Evolutionary conservation across 1,284 basidiomycete genomes (phyloP), one percentile per base, ranked within the genome.

Genomic region (Moesziomyces sp.): DNA sequence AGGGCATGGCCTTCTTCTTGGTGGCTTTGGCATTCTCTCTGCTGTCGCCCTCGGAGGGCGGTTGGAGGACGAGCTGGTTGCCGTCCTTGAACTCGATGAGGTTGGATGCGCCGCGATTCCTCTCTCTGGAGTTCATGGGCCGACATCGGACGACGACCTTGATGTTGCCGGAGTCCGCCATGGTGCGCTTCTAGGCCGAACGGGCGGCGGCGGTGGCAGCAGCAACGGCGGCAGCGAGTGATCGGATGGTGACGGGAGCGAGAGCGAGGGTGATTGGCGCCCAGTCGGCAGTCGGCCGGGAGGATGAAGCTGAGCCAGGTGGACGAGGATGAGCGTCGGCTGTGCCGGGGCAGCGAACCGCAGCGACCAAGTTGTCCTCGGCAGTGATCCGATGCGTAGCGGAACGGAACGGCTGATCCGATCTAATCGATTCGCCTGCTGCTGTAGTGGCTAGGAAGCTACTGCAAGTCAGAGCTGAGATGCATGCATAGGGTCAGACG

Each of bases 111-210:
- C 80, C 80, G 9, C 80, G 62, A 34, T 72, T 69, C 45, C 67
- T 56, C 35, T 81, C 80, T 57, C 80, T 26, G 40, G 68, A 68
- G 64, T 82, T 82, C 74, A 82, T 67, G 34, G 80, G 80, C 18
- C 80, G 65, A 62, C 80, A 82, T 74, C 80, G 78, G 43, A 82
- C 80, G 5, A 82, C 76, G 58, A 82, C 80, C 54, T 82, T 82
- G 75, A 82, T 82, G 63, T 82, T 82, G 57, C 80, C 80, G 38
- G 77, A 77, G 69, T 81, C 80, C 34, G 78, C 63, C 79, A 81
- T 81, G 43, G 43, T 67, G 68, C n/a, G 46, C 40, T 34, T 28
- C 34, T 40, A 14, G 19, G 10, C 46, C 6, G n/a, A 14, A 24
- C 19, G 19, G 44, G 8, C 30, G 30, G 30, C 30, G 30, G 30